phyloP scores from a whole-genome alignment of 805 yeast species.

The Saturnispora gosingensis region DNA sequence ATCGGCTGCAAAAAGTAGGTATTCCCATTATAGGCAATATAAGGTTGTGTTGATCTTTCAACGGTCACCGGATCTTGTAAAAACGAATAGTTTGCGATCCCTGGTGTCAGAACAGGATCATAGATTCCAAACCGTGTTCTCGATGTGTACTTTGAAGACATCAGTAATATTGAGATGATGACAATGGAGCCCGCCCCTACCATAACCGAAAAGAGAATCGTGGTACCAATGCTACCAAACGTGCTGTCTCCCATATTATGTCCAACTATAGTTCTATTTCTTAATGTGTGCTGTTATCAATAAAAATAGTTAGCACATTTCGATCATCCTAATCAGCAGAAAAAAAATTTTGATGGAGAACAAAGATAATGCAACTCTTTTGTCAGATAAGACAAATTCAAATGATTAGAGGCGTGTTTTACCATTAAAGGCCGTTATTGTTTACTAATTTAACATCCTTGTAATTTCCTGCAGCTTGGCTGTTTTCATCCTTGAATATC shows the following conservation, averaged over 20 bases:
- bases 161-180: slow-evolving; percentile 47
- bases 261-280: neutral
- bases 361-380: neutral
- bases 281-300: neutral
- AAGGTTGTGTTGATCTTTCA: slow-evolving; percentile 5
- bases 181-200: slow-evolving; percentile 52
- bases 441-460: neutral
- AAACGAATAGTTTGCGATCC: slow-evolving; percentile 12
- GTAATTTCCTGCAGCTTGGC: neutral
- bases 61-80: slow-evolving; percentile 4
- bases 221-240: slow-evolving; percentile 41
- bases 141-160: slow-evolving; percentile 51
- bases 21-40: slow-evolving; percentile 7
- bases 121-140: slow-evolving; percentile 49
- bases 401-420: neutral
- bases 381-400: neutral
- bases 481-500: too few relatives aligned
- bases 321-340: neutral
- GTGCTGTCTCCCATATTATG: neutral
- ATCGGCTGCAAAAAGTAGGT: slow-evolving; percentile 4
- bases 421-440: neutral
- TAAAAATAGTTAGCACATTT: neutral
- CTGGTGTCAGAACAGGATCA: slow-evolving; percentile 21
- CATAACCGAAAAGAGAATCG: slow-evolving; percentile 55
- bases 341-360: neutral